A percentile compares a stretch with the other conserved stretches of the same genome.
Evolutionary conservation across 495 filamentous ascomycete genomes (phyloP).

Genomic region (Daldinia concentrica): DNA sequence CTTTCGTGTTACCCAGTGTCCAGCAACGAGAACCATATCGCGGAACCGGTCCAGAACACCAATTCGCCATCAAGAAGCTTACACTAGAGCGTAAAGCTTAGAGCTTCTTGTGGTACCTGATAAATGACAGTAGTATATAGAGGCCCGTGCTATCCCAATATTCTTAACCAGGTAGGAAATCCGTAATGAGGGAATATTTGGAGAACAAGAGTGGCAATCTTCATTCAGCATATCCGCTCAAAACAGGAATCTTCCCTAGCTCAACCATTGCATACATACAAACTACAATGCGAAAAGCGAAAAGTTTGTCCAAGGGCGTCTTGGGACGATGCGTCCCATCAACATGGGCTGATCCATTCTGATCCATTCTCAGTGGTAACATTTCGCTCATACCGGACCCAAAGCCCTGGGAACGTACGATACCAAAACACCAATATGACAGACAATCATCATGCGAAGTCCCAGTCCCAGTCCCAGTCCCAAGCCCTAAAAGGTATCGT

Average conservation of each 20-base stretch:
- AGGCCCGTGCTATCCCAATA: conserved; percentile 39
- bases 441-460: conserved; percentile 32
- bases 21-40: conserved; percentile 13
- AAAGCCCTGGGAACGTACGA: conserved; percentile 40
- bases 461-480: no score
- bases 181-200: conserved; percentile 38
- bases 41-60: conserved; percentile 35
- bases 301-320: conserved; percentile 28
- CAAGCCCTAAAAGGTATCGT: conserved; percentile 13
- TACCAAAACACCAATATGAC: conserved; percentile 18
- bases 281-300: conserved; percentile 23
- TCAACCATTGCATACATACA: conserved; percentile 6
- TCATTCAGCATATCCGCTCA: conserved; percentile 7
- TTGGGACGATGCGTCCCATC: conserved; percentile 17
- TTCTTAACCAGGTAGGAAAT: conserved; percentile 36
- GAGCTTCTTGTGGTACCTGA: conserved; percentile 37
- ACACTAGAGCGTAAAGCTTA: no score
- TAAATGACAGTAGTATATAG: conserved; percentile 33
- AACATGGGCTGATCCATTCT: conserved; percentile 21
- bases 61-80: conserved; percentile 28
- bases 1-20: conserved; percentile 5
- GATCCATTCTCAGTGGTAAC: conserved; percentile 21
- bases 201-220: conserved; percentile 27
- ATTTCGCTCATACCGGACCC: conserved; percentile 26
- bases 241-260: conserved; percentile 5